Percentiles rank a stretch among this genome's conserved stretches.
phyloP scores from a whole-genome alignment of 805 yeast species.

The Wickerhamiella parazyma region DNA sequence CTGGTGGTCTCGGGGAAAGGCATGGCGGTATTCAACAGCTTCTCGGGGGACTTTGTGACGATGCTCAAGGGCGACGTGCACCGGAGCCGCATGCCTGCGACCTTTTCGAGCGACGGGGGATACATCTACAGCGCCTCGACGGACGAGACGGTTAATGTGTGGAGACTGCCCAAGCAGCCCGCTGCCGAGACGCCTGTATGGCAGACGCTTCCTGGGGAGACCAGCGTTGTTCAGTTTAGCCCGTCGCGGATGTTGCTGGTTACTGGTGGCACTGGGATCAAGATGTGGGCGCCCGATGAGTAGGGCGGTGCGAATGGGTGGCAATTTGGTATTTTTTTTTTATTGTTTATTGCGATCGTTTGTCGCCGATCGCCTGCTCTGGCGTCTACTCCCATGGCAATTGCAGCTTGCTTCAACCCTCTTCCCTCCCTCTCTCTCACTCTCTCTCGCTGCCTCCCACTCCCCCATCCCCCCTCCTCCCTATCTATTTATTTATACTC shows the following conservation, averaged over 20 bases:
- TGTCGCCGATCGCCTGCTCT: neutral
- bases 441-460: too few species aligned
- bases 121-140: conserved; percentile 35
- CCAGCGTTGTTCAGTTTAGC: conserved; percentile 31
- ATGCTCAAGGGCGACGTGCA: conserved; percentile 34
- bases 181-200: too few species aligned
- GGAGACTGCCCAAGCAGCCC: conserved; percentile 30
- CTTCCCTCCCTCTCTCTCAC: too few species aligned
- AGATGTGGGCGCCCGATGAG: conserved; percentile 29
- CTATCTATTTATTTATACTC: neutral
- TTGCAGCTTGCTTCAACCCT: too few species aligned
- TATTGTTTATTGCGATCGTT: too few species aligned
- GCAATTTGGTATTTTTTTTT: too few species aligned
- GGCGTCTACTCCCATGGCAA: neutral
- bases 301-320: too few species aligned
- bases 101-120: conserved; percentile 56
- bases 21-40: conserved; percentile 50
- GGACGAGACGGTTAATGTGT: conserved; percentile 37
- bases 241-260: conserved; percentile 50
- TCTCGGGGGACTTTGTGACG: conserved; percentile 40
- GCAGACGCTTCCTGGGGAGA: conserved; percentile 1
- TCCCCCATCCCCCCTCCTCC: too few species aligned
- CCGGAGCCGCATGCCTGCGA: conserved; percentile 35
- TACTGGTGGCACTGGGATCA: conserved; percentile 44
- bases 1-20: conserved; percentile 45